A percentile compares a stretch with the other conserved stretches of the same genome.
phyloP scores from a whole-genome alignment of 805 yeast genomes.

The Saturnispora gosingensis region DNA sequence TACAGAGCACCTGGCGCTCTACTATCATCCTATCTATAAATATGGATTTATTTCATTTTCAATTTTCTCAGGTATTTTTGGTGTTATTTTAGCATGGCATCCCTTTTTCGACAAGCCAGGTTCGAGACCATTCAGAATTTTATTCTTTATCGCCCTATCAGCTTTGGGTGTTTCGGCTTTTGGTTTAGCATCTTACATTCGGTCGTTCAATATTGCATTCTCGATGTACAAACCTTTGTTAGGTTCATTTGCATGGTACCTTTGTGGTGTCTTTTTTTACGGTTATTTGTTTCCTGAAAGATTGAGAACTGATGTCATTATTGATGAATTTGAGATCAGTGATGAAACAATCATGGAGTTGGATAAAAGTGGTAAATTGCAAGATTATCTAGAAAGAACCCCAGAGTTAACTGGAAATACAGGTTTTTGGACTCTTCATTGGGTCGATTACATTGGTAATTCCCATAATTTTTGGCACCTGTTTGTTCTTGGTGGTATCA shows the following conservation, averaged over 20 bases:
- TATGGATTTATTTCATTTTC: constrained; percentile 51
- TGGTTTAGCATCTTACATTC: constrained; percentile 41
- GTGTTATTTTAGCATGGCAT: constrained; percentile 83
- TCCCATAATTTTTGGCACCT: constrained; percentile 95
- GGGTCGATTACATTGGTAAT: constrained; percentile 67
- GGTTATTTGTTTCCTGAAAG: constrained; percentile 86
- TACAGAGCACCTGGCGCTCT: constrained; percentile 73
- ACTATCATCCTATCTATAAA: constrained; percentile 43
- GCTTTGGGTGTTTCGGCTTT: constrained; percentile 65
- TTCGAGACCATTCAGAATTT: constrained; percentile 67
- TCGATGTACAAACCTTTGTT: constrained; percentile 57
- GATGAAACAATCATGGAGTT: constrained; percentile 27
- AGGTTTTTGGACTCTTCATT: constrained; percentile 55
- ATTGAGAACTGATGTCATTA: constrained; percentile 61
- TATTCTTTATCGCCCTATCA: constrained; percentile 73
- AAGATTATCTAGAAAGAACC: constrained; percentile 32
- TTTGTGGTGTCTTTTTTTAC: constrained; percentile 77
- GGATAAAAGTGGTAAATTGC: constrained; percentile 21
- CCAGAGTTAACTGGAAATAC: constrained; percentile 30
- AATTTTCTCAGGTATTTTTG: constrained; percentile 55
- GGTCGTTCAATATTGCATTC: constrained; percentile 47
- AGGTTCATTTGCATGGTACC: constrained; percentile 66
- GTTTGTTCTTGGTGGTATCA: constrained; percentile 80
- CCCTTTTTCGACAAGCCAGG: constrained; percentile 85
- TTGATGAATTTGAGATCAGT: constrained; percentile 34